phyloP scores from a whole-genome alignment of 2,329 filamentous ascomycete genomes.

The Fusarium keratoplasticum region DNA sequence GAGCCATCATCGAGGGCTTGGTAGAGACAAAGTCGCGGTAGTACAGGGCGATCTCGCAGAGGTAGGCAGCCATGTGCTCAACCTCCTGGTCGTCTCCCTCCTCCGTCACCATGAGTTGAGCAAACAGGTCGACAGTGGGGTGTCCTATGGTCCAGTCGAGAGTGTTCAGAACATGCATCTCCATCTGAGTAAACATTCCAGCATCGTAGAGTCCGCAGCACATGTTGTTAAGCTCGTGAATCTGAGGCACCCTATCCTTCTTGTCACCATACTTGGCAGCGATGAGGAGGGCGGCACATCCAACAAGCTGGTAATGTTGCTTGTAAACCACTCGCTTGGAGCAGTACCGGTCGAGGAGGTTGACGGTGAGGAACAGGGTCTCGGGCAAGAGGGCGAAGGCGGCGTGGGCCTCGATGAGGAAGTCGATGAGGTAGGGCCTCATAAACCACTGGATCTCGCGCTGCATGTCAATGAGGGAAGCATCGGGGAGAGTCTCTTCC shows the following conservation, averaged over 20 bases:
- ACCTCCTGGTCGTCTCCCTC: slow-evolving; percentile 84
- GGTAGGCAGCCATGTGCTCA: slow-evolving; percentile 94
- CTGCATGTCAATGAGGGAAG: slow-evolving; percentile 98
- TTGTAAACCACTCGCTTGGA: slow-evolving; percentile 98
- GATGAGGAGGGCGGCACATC: slow-evolving; percentile 94
- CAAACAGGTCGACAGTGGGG: slow-evolving; percentile 94
- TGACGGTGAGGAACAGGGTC: slow-evolving; percentile 95
- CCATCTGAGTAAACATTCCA: slow-evolving; percentile 99
- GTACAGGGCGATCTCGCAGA: slow-evolving; percentile 94
- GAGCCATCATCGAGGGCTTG: slow-evolving; percentile 89
- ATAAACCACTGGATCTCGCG: slow-evolving; percentile 99
- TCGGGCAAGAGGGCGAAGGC: slow-evolving; percentile 94
- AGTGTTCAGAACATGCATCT: slow-evolving; percentile 99
- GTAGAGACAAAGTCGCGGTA: slow-evolving; percentile 97
- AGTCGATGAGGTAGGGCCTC: slow-evolving; percentile 97
- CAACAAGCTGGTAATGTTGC: slow-evolving; percentile 97
- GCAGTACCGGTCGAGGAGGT: slow-evolving; percentile 97
- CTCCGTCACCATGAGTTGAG: slow-evolving; percentile 87
- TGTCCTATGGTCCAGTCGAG: slow-evolving; percentile 97
- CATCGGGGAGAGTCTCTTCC: slow-evolving; percentile 91
- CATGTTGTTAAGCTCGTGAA: slow-evolving; percentile 98
- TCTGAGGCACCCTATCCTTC: slow-evolving; percentile 98
- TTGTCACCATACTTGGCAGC: slow-evolving; percentile 99
- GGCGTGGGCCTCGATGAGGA: slow-evolving; percentile 95
- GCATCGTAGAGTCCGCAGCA: slow-evolving; percentile 98